Evolutionary conservation across 441 rosid species (phyloP).

Genomic region (Omphalea diandra): DNA sequence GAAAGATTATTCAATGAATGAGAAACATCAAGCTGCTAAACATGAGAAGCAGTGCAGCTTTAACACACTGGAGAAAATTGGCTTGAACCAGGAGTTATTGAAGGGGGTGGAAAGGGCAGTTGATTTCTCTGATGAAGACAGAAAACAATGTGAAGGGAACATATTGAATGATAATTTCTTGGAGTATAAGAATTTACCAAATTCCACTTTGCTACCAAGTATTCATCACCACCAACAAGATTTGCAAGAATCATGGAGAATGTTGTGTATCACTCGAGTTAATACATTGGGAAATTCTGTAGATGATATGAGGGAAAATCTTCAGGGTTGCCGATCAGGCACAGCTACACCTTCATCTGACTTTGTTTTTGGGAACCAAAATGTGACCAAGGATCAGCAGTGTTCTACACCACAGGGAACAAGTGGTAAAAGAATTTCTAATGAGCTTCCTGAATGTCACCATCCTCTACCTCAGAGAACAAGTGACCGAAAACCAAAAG

Average conservation of each 20-base stretch:
- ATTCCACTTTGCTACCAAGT: constrained; percentile 31
- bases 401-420: constrained; percentile 22
- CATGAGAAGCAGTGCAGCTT: constrained; percentile 30
- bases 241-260: constrained; percentile 35
- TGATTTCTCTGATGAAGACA: constrained; percentile 29
- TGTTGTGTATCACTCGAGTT: constrained; percentile 34
- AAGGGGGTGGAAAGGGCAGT: constrained; percentile 27
- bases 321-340: constrained; percentile 32
- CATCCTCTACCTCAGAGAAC: constrained; percentile 25
- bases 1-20: constrained; percentile 35
- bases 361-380: constrained; percentile 32
- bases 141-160: constrained; percentile 30
- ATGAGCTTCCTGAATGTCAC: constrained; percentile 22
- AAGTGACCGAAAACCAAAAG: constrained; percentile 26
- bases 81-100: constrained; percentile 25
- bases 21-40: constrained; percentile 22
- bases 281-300: constrained; percentile 27
- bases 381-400: constrained; percentile 23
- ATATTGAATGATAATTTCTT: constrained; percentile 7
- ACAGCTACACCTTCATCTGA: constrained; percentile 19
- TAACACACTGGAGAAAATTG: constrained; percentile 25
- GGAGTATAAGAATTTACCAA: constrained; percentile 24
- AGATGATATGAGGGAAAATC: constrained; percentile 26
- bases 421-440: constrained; percentile 26
- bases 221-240: constrained; percentile 27